Conservation (phyloP, 2,329 filamentous ascomycete genomes). For the Ceratocystis smalleyi region DNA sequence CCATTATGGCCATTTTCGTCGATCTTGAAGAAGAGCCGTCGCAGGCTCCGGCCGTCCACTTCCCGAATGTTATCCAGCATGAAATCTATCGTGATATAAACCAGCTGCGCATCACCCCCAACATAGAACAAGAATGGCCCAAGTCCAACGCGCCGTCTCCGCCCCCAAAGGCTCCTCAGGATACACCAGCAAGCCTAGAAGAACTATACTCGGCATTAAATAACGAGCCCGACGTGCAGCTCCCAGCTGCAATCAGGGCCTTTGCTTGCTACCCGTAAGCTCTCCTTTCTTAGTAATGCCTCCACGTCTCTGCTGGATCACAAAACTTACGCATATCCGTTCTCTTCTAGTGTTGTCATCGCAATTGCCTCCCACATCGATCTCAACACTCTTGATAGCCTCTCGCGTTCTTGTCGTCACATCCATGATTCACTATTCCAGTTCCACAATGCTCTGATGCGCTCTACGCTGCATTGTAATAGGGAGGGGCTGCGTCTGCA, state of each 20-base stretch:
- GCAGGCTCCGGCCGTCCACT: slow-evolving; percentile 13
- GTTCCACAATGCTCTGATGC: slow-evolving; percentile 57
- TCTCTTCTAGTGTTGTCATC: slow-evolving; percentile 50
- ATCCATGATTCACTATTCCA: slow-evolving; percentile 64
- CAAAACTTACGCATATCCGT: slow-evolving; percentile 4
- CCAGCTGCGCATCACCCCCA: slow-evolving; percentile 6
- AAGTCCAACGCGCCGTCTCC: not conserved
- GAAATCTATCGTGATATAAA: slow-evolving; percentile 11
- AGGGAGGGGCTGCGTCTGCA: slow-evolving; percentile 47
- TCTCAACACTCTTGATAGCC: slow-evolving; percentile 69
- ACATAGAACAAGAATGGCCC: not conserved
- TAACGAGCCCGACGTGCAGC: slow-evolving; percentile 9
- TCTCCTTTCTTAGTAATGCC: not conserved
- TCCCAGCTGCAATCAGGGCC: slow-evolving; percentile 18
- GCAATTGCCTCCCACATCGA: slow-evolving; percentile 65
- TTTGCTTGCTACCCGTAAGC: slow-evolving; percentile 27
- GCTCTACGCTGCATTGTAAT: slow-evolving; percentile 61
- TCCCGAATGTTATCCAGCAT: slow-evolving; percentile 9
- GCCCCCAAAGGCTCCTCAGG: not conserved
- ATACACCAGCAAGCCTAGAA: slow-evolving; percentile 14
- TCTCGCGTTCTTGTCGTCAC: slow-evolving; percentile 68
- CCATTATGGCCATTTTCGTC: slow-evolving; percentile 19
- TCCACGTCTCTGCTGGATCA: not conserved
- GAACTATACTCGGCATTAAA: slow-evolving; percentile 14
- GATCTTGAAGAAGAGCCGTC: slow-evolving; percentile 19